These are phyloP conservation scores for Apiospora aurea DNA, from an alignment of 2,329 filamentous ascomycete species.

Conservation along the genomic window DNA sequence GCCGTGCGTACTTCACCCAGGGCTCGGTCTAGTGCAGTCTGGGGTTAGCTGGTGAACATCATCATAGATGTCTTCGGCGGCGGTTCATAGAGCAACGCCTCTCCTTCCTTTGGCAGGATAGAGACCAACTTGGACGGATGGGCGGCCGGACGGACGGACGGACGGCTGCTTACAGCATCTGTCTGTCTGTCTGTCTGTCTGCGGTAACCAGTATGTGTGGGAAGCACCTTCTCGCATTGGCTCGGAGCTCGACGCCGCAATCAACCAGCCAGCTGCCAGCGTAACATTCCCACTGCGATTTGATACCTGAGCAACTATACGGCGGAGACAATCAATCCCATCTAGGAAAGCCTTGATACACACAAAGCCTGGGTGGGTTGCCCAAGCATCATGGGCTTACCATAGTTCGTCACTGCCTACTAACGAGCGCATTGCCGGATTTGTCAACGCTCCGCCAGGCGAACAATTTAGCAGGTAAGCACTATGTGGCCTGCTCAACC, in stretches of 20 bases:
- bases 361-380: background rate
- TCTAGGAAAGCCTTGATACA: constrained; percentile 5
- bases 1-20: background rate
- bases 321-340: constrained; percentile 3
- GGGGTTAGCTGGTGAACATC: background rate
- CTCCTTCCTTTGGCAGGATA: background rate
- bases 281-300: background rate
- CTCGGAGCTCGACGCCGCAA: background rate
- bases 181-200: no score
- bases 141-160: background rate
- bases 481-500: background rate
- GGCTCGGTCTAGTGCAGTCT: background rate
- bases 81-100: constrained; percentile 10
- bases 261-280: background rate
- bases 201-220: no score
- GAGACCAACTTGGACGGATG: background rate
- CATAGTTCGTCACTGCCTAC: background rate
- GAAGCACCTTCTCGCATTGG: constrained; percentile 4
- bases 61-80: constrained; percentile 8
- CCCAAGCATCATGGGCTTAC: background rate
- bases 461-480: constrained; percentile 12
- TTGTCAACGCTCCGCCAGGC: background rate
- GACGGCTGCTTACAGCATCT: background rate
- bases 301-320: constrained; percentile 15
- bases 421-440: background rate